Base-by-base conservation (phyloP, 75 land plant genomes). In the Selaginella moellendorffii region DNA sequence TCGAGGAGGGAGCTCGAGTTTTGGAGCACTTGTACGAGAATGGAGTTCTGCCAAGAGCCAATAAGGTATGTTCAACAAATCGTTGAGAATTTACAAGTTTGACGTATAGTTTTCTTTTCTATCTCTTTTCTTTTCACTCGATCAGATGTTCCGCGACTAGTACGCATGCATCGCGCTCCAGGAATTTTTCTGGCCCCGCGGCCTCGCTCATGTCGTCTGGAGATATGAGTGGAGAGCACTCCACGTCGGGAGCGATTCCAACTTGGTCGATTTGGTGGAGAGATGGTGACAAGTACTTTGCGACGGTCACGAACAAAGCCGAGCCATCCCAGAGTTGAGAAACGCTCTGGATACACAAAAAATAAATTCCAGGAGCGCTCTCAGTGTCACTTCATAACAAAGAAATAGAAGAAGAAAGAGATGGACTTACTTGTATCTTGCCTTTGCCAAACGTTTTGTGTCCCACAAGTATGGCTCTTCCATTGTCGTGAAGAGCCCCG, bases 381-480 rank as follows among this genome's bases (percentile, higher is more conserved):
- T 30, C 26, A 68, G 2, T 56, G 24, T 24, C 24, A 19, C 19
- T 56, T 56, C n/a, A 2, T 56, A 24, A 56, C 9, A n/a, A 1
- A 36, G 5, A 36, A 5, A 36, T 36, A 36, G 46, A 5, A 5
- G 46, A 5, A 36, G 14, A 5, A 36, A 36, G 14, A 36, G 59
- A n/a, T 8, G 59, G 8, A 17, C 0, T 58, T 69, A 91, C 97
- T 87, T 91, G 97, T 54, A 92, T 92, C 73, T 83, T 92, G 24
- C 97, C 97, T 72, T 92, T 92, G 5, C 97, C 97, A 78, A 85
- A 92, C n/a, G 97, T 92, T 74, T 70, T 88, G 54, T 86, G 78
- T 0, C 97, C 97, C 2, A 92, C 80, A 69, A 92, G 95, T 54
- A 80, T 72, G 30, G 97, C 97, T 59, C 97, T 82, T 1, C 97